These are phyloP conservation scores for Pseudogymnoascus sp. DNA, from an alignment of 2,329 filamentous ascomycete species.

Conservation along the genomic window DNA sequence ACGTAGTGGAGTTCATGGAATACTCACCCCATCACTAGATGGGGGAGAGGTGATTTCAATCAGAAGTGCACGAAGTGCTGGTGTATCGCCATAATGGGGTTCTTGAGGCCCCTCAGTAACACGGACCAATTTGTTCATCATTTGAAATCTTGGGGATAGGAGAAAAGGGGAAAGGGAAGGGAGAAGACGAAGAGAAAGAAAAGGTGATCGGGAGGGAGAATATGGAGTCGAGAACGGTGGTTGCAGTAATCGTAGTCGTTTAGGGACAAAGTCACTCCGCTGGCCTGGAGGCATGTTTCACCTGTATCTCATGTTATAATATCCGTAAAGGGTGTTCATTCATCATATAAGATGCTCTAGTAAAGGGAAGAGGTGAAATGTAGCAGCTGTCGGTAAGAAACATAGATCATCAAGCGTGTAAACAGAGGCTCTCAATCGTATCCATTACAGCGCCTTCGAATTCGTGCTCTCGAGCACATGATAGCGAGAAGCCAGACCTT, in stretches of 20 bases:
- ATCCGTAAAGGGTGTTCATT: neutral
- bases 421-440: slow-evolving; percentile 50
- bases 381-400: slow-evolving; percentile 69
- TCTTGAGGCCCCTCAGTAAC: slow-evolving; percentile 6
- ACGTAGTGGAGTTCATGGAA: neutral
- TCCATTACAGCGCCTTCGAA: slow-evolving; percentile 58
- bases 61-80: slow-evolving; percentile 6
- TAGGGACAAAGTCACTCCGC: neutral
- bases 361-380: slow-evolving; percentile 32
- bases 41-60: slow-evolving; percentile 2
- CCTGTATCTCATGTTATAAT: slow-evolving; percentile 7
- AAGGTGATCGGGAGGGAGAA: neutral
- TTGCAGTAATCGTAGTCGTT: neutral
- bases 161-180: neutral
- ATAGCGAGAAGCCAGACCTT: slow-evolving; percentile 63
- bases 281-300: neutral
- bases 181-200: neutral
- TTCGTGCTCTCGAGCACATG: slow-evolving; percentile 54
- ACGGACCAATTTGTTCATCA: slow-evolving; percentile 7
- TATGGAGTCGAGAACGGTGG: neutral
- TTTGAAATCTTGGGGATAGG: neutral
- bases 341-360: neutral
- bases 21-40: slow-evolving; percentile 1
- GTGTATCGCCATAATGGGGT: slow-evolving; percentile 5
- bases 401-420: slow-evolving; percentile 49